phyloP scores from a whole-genome alignment of 2,329 filamentous ascomycete genomes.

The Cytospora leucostoma region DNA sequence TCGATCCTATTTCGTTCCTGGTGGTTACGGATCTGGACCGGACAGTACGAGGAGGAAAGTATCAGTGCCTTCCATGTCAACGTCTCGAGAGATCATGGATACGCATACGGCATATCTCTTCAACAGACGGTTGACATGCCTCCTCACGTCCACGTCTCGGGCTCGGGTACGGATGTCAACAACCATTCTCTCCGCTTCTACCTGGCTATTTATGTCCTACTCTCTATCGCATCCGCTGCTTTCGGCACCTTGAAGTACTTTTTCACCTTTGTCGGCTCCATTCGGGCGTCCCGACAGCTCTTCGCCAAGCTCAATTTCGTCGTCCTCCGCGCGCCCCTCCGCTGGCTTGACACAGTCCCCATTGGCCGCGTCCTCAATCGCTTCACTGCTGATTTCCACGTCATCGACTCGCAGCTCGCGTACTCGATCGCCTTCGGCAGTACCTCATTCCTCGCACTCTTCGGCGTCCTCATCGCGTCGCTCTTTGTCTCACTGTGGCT shows the following conservation, averaged over 20 bases:
- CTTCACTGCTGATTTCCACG: constrained; percentile 76
- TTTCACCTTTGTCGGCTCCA: constrained; percentile 64
- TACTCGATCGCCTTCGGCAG: constrained; percentile 63
- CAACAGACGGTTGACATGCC: constrained; percentile 48
- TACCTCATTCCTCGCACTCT: constrained; percentile 60
- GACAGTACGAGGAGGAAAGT: constrained; percentile 41
- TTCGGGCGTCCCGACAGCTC: constrained; percentile 67
- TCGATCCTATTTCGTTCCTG: constrained; percentile 61
- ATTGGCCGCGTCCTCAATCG: constrained; percentile 76
- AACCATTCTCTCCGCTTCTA: constrained; percentile 60
- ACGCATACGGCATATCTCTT: constrained; percentile 47
- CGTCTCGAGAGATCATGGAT: constrained; percentile 39
- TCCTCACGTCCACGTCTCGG: constrained; percentile 35
- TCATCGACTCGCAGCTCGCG: constrained; percentile 68
- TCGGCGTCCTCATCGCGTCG: constrained; percentile 67
- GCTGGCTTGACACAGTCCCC: constrained; percentile 80
- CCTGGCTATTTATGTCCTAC: constrained; percentile 64
- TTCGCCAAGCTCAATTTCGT: constrained; percentile 68
- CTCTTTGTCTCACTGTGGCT: constrained; percentile 69
- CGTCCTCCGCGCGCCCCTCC: constrained; percentile 70
- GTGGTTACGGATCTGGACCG: constrained; percentile 67
- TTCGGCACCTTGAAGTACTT: constrained; percentile 64
- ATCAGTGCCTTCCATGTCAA: constrained; percentile 31
- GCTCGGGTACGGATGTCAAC: constrained; percentile 27
- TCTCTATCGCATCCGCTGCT: constrained; percentile 59